These are phyloP conservation scores for Infundibulicybe gibba DNA, from an alignment of 768 basidiomycete species.

Conservation along the genomic window DNA sequence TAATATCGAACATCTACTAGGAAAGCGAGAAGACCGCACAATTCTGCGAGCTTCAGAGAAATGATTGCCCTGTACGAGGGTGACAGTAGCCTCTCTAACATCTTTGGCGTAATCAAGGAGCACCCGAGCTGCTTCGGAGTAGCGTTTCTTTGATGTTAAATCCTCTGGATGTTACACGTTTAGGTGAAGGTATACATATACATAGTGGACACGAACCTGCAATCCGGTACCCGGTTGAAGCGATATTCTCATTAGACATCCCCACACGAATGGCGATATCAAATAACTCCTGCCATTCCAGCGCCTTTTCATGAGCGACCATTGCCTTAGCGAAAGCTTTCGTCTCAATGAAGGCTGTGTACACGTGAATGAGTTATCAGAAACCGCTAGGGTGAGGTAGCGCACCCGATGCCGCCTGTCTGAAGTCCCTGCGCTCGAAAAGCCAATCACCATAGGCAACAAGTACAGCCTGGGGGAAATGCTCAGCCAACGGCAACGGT, in stretches of 20 bases:
- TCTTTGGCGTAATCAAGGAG: constrained; percentile 82
- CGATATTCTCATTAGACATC: constrained; percentile 50
- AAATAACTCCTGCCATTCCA: constrained; percentile 92
- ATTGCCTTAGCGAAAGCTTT: constrained; percentile 67
- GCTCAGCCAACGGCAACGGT: constrained; percentile 2
- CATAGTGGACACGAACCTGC: constrained; percentile 53
- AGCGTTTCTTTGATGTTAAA: constrained; percentile 73
- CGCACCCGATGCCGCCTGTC: constrained; percentile 79
- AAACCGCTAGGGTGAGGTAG: not conserved
- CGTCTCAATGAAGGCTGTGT: constrained; percentile 72
- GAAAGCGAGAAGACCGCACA: constrained; percentile 35
- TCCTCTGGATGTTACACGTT: constrained; percentile 53
- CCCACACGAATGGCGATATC: constrained; percentile 61
- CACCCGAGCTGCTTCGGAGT: constrained; percentile 77
- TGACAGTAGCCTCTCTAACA: constrained; percentile 69
- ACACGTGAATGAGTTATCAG: not conserved
- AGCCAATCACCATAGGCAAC: constrained; percentile 84
- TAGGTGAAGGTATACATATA: constrained; percentile 1
- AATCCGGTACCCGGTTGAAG: constrained; percentile 68
- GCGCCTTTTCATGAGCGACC: constrained; percentile 81
- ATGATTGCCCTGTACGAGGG: constrained; percentile 74
- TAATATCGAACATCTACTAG: not conserved
- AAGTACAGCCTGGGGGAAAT: constrained; percentile 51
- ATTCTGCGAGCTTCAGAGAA: constrained; percentile 89
- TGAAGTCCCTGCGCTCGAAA: constrained; percentile 80